phyloP scores from a whole-genome alignment of 306 rosid genomes.

The Purshia tridentata region DNA sequence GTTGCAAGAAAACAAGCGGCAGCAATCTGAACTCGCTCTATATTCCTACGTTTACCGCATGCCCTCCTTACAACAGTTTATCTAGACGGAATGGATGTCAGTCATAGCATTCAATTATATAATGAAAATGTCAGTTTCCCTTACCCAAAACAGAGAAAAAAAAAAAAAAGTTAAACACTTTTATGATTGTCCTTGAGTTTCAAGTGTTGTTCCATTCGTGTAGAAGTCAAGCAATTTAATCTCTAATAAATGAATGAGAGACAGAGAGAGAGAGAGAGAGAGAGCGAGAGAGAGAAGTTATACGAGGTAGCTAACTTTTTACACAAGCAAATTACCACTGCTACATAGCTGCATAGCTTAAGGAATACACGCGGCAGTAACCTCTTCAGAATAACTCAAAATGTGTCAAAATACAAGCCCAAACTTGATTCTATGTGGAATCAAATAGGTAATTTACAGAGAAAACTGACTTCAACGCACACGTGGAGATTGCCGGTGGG shows the following conservation, averaged over 20 bases:
- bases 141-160: too few species aligned
- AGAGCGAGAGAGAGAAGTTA: background rate
- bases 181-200: too few species aligned
- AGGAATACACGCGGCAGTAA: constrained; percentile 21
- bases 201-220: too few species aligned
- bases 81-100: background rate
- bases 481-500: constrained; percentile 50
- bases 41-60: background rate
- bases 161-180: too few species aligned
- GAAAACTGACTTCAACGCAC: constrained; percentile 21
- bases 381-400: constrained; percentile 28
- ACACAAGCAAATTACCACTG: constrained; percentile 22
- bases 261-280: background rate
- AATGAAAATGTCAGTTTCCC: too few species aligned
- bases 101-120: background rate
- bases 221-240: too few species aligned
- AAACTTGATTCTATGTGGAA: constrained; percentile 31
- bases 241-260: background rate
- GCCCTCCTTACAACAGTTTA: constrained; percentile 17
- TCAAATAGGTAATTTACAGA: constrained; percentile 37
- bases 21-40: background rate
- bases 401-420: constrained; percentile 34
- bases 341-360: constrained; percentile 14
- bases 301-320: constrained; percentile 15
- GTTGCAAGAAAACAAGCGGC: constrained; percentile 19